Evolutionary conservation across 164 flowering plant genomes (phyloP), one percentile per base, ranked within the genome.

Genomic region (Tinospora cordifolia): DNA sequence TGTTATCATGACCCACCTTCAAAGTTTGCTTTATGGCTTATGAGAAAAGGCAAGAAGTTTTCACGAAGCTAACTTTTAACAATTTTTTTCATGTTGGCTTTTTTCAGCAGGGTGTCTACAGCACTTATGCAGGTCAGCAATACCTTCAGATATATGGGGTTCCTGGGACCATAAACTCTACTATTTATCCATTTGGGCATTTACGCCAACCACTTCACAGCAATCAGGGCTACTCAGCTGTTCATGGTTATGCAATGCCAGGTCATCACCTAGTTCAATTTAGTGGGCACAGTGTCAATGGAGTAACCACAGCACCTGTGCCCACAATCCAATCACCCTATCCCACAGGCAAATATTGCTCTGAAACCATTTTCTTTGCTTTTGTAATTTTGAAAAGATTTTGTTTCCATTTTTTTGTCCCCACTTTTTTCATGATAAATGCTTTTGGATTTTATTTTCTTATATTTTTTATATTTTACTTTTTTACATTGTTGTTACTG

Each of bases 111-210:
- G 91, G 91, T 54, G 78, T 82, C 66, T 91, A 89, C 84, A 88
- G 80, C 75, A 95, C 98, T 71, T 90, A 90, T 74, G 64, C 76
- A 69, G 87, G 87, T 75, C 98, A 93, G 80, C 98, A 89, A 63
- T 91, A 89, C 82, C 85, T 87, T 86, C 98, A 84, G 74, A 74
- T 94, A 67, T 92, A 91, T 76, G 96, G 97, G 62, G 85, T 86
- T 7, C 94, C 98, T 64, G 89, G 91, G 59, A 34, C 91, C 25
- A 86, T 84, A 27, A 87, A 84, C 71, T 27, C 93, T 9, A 70
- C 91, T 13, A 40, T 88, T 67, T 88, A 90, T 75, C 95, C 93
- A 57, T 88, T 82, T 75, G 89, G 90, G 47, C 95, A 88, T 67
- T 1, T 88, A 71, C 85, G 89, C 67, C 96, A 90, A 74, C 78